Percentiles rank a stretch among this genome's conserved stretches.
Evolutionary conservation across 192 early-diverging fungal species (phyloP).

Genomic region (Coemansia sp.): DNA sequence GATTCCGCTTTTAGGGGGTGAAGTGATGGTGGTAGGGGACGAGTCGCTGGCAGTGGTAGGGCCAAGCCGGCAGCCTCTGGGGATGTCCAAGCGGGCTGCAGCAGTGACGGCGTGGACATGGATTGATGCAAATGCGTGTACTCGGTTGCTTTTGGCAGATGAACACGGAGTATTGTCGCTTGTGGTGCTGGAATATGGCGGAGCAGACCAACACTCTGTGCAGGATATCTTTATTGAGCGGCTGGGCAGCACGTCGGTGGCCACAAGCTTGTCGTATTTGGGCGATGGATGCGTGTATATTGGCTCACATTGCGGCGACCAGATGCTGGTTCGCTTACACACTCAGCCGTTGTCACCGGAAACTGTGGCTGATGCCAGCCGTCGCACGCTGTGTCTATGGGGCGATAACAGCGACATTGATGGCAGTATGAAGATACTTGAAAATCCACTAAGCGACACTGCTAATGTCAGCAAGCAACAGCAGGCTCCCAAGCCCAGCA

Average conservation of each 20-base stretch:
- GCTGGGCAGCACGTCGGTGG: constrained; percentile 53
- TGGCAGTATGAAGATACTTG: background rate
- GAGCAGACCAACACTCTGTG: background rate
- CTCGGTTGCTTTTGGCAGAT: constrained; percentile 71
- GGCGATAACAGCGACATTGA: background rate
- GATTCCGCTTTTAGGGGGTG: constrained; percentile 24
- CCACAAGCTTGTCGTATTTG: constrained; percentile 66
- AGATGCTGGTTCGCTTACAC: constrained; percentile 68
- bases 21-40: constrained; percentile 28
- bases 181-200: constrained; percentile 9
- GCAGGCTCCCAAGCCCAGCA: constrained; percentile 17
- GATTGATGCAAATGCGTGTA: constrained; percentile 52
- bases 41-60: constrained; percentile 27
- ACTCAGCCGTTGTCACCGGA: constrained; percentile 36
- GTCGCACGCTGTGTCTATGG: background rate
- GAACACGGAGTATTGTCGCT: constrained; percentile 62
- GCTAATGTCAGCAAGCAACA: background rate
- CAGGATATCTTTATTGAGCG: constrained; percentile 46
- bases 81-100: constrained; percentile 18
- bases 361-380: background rate
- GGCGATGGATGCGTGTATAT: constrained; percentile 69
- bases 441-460: constrained; percentile 8
- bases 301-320: constrained; percentile 85
- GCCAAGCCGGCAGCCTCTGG: background rate
- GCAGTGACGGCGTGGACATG: constrained; percentile 57